Base-by-base conservation (phyloP, 2,329 filamentous ascomycete species). In the Alternaria infectoria region DNA sequence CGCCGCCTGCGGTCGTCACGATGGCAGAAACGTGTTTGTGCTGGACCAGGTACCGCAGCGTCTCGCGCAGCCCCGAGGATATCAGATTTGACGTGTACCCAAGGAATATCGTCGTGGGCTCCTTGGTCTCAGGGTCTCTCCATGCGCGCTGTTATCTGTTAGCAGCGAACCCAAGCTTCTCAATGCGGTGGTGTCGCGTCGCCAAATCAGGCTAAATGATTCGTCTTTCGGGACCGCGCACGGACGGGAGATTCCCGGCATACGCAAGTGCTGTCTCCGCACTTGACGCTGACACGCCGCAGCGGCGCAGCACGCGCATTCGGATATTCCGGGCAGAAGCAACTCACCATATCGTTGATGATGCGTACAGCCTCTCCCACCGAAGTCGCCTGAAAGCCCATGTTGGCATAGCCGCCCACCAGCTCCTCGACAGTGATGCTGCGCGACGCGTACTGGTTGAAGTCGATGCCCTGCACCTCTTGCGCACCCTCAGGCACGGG, bases 51-150 rank as follows among this genome's bases (percentile, higher is more conserved):
- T 93, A 99, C 60, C 96, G 92, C 69, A 99, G 85, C 36, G 94
- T 94, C 69, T 97, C 94, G 57, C 96, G 89, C 28, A 99, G 87
- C 9, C 96, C 96, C 4, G 95, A 99, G 0, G 96, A 98, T 75
- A 99, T 97, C 72, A 99, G 86, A 79, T 99, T 99, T 54, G 93
- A 97, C 10, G 96, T 99, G 83, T 97, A 99, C 61, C 96, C 96
- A 9, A 99, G 88, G 81, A 99, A 98, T 72, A 99, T 95, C 64
- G 96, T 98, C 17, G 96, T 96, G 74, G 88, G 88, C 25, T 91
- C 89, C 13, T 88, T 88, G 2, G 92, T 92, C 75, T 94, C 91
- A 1, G 92, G 88, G 77, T 97, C 91, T 65, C 86, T 86, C 90
- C 93, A 98, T 61, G 87, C 86, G 77, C 93, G 88, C 93, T 90